Conservation (phyloP, 306 rosid species). For the Rosa lucieae region DNA sequence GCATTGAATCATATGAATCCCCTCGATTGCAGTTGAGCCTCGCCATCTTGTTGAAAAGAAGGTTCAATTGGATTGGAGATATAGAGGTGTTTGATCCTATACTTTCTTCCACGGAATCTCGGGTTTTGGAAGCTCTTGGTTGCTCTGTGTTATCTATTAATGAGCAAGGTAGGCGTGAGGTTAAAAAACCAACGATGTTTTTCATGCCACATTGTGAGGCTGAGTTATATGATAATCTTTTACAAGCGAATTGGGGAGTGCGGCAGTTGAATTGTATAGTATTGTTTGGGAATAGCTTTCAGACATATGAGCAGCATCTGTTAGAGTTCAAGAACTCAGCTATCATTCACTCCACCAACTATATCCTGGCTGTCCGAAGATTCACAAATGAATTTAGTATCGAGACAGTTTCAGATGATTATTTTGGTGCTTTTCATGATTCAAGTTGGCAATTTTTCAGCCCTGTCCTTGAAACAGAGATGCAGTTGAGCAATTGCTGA, state of each 20-base stretch:
- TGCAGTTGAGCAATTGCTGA: constrained; percentile 37
- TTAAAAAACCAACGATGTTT: constrained; percentile 38
- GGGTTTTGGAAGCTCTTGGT: constrained; percentile 55
- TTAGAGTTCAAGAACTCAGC: constrained; percentile 50
- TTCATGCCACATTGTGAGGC: constrained; percentile 94
- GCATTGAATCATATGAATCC: constrained; percentile 65
- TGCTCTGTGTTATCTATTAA: constrained; percentile 63
- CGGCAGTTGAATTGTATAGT: constrained; percentile 53
- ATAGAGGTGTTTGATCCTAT: constrained; percentile 82
- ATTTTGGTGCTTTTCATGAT: constrained; percentile 76
- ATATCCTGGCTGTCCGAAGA: constrained; percentile 44
- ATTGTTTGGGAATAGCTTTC: constrained; percentile 80
- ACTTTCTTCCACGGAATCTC: constrained; percentile 63
- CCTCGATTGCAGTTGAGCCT: constrained; percentile 39
- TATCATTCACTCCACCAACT: constrained; percentile 35
- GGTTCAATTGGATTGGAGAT: constrained; percentile 61
- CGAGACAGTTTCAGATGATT: constrained; percentile 59
- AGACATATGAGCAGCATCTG: constrained; percentile 54
- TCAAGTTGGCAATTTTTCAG: constrained; percentile 90
- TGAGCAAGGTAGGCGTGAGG: constrained; percentile 70
- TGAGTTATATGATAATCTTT: constrained; percentile 69
- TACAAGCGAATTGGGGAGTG: constrained; percentile 69
- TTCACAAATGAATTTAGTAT: constrained; percentile 54
- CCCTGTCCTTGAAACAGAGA: constrained; percentile 36
- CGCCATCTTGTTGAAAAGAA: constrained; percentile 34